These are phyloP conservation scores for Chloranthus sessilifolius DNA, from an alignment of 164 flowering plant genomes.

Conservation along the genomic window DNA sequence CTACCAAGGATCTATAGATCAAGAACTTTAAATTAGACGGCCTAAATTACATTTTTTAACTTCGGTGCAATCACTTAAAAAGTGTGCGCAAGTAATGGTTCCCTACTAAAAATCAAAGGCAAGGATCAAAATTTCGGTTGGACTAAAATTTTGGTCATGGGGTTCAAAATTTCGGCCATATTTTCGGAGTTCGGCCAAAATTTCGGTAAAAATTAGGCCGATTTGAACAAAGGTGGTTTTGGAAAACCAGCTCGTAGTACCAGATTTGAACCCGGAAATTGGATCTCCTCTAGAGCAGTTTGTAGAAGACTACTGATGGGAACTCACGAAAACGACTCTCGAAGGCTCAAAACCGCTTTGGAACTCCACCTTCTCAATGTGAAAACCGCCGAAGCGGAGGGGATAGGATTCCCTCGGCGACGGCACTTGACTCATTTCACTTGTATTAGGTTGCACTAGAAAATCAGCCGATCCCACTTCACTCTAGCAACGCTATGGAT, in stretches of 20 bases:
- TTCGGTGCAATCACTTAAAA: no score
- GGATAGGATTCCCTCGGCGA: slow-evolving; percentile 74
- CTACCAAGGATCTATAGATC: no score
- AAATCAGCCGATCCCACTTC: slow-evolving; percentile 35
- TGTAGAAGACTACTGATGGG: slow-evolving; percentile 43
- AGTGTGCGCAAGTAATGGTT: no score
- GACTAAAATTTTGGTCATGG: no score
- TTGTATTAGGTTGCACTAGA: slow-evolving; percentile 49
- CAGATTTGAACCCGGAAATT: slow-evolving; percentile 23
- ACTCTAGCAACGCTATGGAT: no score
- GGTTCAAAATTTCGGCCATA: no score
- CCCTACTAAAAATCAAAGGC: no score
- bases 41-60: no score
- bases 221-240: slow-evolving; percentile 35
- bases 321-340: slow-evolving; percentile 30
- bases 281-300: slow-evolving; percentile 34
- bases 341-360: slow-evolving; percentile 55
- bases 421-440: slow-evolving; percentile 56
- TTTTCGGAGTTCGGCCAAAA: no score
- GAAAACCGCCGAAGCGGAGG: slow-evolving; percentile 38
- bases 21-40: no score
- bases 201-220: no score
- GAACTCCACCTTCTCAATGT: slow-evolving; percentile 60
- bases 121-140: no score
- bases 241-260: slow-evolving; percentile 39